Evolutionary conservation across 352 stramenopile genomes (phyloP).

Genomic region (Globisporangium okanoganense): DNA sequence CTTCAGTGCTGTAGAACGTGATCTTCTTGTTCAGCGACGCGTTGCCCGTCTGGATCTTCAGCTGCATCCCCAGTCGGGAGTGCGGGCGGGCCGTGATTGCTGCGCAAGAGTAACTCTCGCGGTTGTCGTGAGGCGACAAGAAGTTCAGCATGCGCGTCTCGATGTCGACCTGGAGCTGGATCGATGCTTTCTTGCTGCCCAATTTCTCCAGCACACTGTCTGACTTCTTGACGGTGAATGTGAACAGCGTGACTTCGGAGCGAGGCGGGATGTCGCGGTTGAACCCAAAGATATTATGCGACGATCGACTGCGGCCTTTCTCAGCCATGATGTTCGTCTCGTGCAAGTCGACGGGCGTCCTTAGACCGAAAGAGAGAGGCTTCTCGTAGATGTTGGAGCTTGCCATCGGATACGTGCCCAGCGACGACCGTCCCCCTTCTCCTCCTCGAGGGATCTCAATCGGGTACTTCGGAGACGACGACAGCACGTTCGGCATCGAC

Average conservation of each 20-base stretch:
- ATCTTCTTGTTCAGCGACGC: conserved; percentile 71
- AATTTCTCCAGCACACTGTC: conserved; percentile 82
- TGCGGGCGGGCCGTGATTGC: not conserved
- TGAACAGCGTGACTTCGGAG: conserved; percentile 77
- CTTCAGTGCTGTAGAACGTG: conserved; percentile 78
- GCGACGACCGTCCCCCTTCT: conserved; percentile 35
- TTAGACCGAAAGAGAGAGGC: conserved; percentile 24
- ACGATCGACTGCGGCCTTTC: conserved; percentile 61
- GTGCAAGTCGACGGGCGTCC: conserved; percentile 24
- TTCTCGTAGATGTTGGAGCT: conserved; percentile 31
- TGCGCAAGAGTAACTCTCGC: not conserved
- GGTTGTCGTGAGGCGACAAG: conserved; percentile 25
- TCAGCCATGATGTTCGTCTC: conserved; percentile 52
- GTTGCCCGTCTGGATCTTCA: conserved; percentile 3
- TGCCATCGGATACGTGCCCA: conserved; percentile 32
- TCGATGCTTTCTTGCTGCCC: conserved; percentile 76
- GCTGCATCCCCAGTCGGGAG: not conserved
- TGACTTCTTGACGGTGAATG: conserved; percentile 85
- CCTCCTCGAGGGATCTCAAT: conserved; percentile 55
- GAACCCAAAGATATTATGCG: conserved; percentile 81
- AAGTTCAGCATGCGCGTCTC: conserved; percentile 84
- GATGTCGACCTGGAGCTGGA: conserved; percentile 82
- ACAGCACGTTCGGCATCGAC: conserved; percentile 15
- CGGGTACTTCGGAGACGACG: conserved; percentile 40
- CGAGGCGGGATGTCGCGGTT: conserved; percentile 36